Percentiles rank a stretch among this genome's conserved stretches.
phyloP scores from a whole-genome alignment of 495 filamentous ascomycete genomes.

The Hypoxylon intermedium region DNA sequence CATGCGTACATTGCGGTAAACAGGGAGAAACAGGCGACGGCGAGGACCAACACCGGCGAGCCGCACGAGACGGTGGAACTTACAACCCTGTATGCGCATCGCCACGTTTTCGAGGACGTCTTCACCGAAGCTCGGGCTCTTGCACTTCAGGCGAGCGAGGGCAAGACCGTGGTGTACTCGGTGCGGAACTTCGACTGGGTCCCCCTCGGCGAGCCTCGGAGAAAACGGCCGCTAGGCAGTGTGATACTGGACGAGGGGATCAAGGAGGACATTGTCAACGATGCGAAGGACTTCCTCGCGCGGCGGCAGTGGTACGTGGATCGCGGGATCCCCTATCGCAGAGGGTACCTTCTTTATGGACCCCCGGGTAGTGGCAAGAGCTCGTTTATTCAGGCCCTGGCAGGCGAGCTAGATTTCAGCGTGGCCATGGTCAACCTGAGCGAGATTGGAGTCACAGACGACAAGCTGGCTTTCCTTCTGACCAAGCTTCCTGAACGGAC shows the following conservation, averaged over 20 bases:
- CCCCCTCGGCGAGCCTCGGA: constrained; percentile 83
- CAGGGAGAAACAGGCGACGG: constrained; percentile 78
- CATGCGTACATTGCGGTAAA: constrained; percentile 82
- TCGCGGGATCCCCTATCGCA: constrained; percentile 91
- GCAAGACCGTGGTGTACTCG: constrained; percentile 94
- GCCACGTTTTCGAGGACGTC: constrained; percentile 83
- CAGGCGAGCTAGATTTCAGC: constrained; percentile 89
- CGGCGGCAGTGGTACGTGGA: constrained; percentile 90
- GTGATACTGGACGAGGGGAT: constrained; percentile 87
- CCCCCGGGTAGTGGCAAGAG: constrained; percentile 95
- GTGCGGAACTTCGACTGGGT: constrained; percentile 81
- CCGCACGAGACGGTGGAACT: constrained; percentile 95
- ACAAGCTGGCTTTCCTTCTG: constrained; percentile 85
- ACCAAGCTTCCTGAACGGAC: constrained; percentile 87
- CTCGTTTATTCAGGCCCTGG: constrained; percentile 94
- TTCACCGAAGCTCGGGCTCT: constrained; percentile 85
- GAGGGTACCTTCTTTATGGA: constrained; percentile 92
- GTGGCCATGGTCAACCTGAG: constrained; percentile 94
- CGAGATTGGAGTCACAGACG: constrained; percentile 91
- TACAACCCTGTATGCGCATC: constrained; percentile 87
- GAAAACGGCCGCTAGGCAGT: constrained; percentile 85
- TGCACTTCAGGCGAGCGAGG: constrained; percentile 76
- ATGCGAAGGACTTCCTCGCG: constrained; percentile 82
- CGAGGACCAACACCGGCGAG: constrained; percentile 74
- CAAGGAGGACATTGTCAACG: constrained; percentile 82